Evolutionary conservation across 2,329 filamentous ascomycete genomes (phyloP), one percentile per base, ranked within the genome.

Genomic region (Graphilbum fragrans): DNA sequence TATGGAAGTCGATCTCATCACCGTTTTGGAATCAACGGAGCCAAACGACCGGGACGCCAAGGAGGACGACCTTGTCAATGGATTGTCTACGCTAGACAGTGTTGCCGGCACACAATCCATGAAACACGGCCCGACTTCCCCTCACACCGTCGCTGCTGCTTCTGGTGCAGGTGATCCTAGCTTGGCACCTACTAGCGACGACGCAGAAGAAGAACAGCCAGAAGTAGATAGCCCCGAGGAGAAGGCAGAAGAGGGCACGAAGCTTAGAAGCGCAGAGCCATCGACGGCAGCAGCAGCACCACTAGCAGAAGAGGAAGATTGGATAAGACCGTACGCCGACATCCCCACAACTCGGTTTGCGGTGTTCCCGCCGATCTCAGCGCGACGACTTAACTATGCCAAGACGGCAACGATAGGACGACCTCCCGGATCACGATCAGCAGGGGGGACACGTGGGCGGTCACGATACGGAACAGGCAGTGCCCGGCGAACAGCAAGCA

Each of bases 291-390:
- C 2, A 55, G 59, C 21, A 53, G 52, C 16, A 33, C 16, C 3
- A 33, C 38, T 4, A 9, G 10, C 21, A 19, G 12, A 12, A 17
- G 54, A 58, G 8, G 54, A 58, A 7, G 54, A 60, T 33, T 77
- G 73, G 73, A 53, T 56, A 11, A 50, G 56, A 4, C 55, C 64
- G 2, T 77, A 78, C 52, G 61, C 62, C 14, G 59, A 64, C 37
- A 82, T 92, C 21, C 82, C 83, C 3, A 66, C 77, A 0, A 77
- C 68, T 2, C 74, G 85, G 27, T 93, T 86, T 57, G 81, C 87
- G 51, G 76, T 92, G 33, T 90, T 84, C 52, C 86, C 86, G 9
- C 74, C 81, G 0, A 61, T 82, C 9, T 63, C 62, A 11, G 60
- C 64, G 39, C 67, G 73, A 19, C 65, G 72, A 7, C 54, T 59